phyloP scores from a whole-genome alignment of 2,329 filamentous ascomycete species.

The Fusarium sp. region DNA sequence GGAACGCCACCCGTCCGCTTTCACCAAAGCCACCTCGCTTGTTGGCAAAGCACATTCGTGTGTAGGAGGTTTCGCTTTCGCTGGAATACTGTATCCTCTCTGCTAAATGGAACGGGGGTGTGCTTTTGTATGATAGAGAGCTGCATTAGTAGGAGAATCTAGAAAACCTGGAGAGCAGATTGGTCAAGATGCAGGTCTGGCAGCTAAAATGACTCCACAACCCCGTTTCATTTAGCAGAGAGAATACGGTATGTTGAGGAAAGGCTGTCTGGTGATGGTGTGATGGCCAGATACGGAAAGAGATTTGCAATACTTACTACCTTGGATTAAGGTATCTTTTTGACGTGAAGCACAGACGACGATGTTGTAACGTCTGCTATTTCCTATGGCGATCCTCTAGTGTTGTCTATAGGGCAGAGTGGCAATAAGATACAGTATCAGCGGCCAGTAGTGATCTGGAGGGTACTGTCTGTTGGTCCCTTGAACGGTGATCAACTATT shows the following conservation, averaged over 20 bases:
- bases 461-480: neutral
- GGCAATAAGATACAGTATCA: neutral
- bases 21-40: conserved; percentile 11
- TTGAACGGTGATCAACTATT: neutral
- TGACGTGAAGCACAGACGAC: conserved; percentile 12
- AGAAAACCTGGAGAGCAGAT: too few relatives aligned
- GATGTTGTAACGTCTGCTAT: conserved; percentile 7
- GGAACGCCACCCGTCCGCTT: conserved; percentile 14
- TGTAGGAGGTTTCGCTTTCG: neutral
- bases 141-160: too few relatives aligned
- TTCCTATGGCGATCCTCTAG: conserved; percentile 3
- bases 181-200: too few relatives aligned
- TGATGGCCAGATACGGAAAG: neutral
- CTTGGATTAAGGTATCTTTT: neutral
- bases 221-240: too few relatives aligned
- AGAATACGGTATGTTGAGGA: neutral
- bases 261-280: neutral
- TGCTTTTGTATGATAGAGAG: too few relatives aligned
- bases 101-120: too few relatives aligned
- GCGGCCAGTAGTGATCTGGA: neutral
- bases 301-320: neutral
- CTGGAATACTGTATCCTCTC: too few relatives aligned
- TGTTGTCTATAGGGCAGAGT: conserved; percentile 7
- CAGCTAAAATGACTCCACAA: too few relatives aligned
- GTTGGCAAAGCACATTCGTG: neutral